Percentiles rank a stretch among this genome's conserved stretches.
These are phyloP conservation scores for Stenocarpella maydis DNA, from an alignment of 2,329 filamentous ascomycete species.

Conservation along the genomic window DNA sequence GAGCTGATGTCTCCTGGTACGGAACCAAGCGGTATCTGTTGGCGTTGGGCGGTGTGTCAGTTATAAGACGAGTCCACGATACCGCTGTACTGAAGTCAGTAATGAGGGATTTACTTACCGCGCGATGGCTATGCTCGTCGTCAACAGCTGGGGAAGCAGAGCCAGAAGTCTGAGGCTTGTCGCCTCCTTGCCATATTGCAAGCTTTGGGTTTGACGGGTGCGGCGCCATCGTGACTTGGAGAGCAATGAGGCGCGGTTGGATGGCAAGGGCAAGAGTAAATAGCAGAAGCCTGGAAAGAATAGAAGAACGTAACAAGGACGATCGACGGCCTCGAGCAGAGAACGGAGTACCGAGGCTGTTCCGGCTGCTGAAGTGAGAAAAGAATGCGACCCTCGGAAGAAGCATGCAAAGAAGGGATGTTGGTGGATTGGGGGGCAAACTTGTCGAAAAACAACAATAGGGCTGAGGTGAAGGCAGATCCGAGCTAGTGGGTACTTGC, in stretches of 20 bases:
- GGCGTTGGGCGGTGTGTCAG: neutral
- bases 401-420: neutral
- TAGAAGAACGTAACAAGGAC: neutral
- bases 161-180: neutral
- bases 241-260: too few relatives aligned
- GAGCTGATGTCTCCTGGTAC: neutral
- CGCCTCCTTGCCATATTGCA: neutral
- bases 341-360: neutral
- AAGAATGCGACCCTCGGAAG: neutral
- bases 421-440: neutral
- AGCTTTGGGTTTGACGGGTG: neutral
- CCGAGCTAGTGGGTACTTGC: neutral
- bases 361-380: neutral
- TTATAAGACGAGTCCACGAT: neutral
- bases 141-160: neutral
- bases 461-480: neutral
- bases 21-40: neutral
- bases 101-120: neutral
- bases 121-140: neutral
- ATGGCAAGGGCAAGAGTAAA: neutral
- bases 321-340: neutral
- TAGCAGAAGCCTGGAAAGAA: neutral
- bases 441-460: neutral
- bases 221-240: neutral
- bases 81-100: neutral